phyloP scores from a whole-genome alignment of 768 basidiomycete genomes.

The Dictyophora rubrovolvata region DNA sequence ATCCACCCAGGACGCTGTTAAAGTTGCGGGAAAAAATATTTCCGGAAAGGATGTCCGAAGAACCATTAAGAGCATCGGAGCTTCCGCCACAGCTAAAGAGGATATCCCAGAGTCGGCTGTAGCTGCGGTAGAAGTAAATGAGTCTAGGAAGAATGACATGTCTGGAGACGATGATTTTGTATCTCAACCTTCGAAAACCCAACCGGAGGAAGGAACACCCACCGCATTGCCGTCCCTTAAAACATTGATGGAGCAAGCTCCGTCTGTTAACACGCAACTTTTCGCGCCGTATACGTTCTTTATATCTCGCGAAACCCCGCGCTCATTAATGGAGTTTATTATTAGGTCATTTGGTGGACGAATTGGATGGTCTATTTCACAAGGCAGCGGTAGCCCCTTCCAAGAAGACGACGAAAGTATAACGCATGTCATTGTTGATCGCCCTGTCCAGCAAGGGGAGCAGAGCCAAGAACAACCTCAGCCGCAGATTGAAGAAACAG shows the following conservation, averaged over 20 bases:
- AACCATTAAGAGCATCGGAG: conserved; percentile 37
- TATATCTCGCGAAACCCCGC: conserved; percentile 86
- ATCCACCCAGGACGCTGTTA: conserved; percentile 20
- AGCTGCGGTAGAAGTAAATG: conserved; percentile 22
- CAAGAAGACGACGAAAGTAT: conserved; percentile 72
- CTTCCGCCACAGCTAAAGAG: conserved; percentile 22
- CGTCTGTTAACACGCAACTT: conserved; percentile 46
- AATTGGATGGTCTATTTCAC: conserved; percentile 80
- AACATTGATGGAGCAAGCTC: conserved; percentile 50
- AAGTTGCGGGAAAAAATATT: conserved; percentile 32
- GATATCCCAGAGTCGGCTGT: conserved; percentile 23
- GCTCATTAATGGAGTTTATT: conserved; percentile 89
- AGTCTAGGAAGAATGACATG: conserved; percentile 19
- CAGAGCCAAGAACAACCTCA: conserved; percentile 12
- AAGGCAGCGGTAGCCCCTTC: conserved; percentile 73
- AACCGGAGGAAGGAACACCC: conserved; percentile 31
- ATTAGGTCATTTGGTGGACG: conserved; percentile 86
- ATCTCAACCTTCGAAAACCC: conserved; percentile 42
- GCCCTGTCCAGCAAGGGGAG: conserved; percentile 39
- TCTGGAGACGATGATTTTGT: conserved; percentile 61
- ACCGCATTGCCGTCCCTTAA: conserved; percentile 55
- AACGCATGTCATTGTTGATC: conserved; percentile 92
- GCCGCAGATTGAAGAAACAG: conserved; percentile 34
- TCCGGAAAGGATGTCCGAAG: conserved; percentile 46
- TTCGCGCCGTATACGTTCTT: conserved; percentile 87